phyloP scores from a whole-genome alignment of 345 rosid species.

The Bruguiera parviflora region DNA sequence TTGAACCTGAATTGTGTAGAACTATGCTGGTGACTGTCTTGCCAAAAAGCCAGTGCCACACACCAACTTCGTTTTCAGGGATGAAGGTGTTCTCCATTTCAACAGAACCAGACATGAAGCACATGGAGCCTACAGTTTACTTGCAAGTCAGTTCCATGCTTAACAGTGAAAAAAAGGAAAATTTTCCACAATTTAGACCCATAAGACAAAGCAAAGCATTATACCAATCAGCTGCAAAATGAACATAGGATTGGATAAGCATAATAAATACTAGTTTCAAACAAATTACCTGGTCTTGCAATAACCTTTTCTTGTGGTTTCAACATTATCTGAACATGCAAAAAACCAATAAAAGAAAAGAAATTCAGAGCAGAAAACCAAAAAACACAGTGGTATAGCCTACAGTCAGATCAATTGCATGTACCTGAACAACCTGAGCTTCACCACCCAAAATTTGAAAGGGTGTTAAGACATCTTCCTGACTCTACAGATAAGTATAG shows the following conservation, averaged over 20 bases:
- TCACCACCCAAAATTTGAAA: conserved; percentile 99
- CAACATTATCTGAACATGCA: conserved; percentile 70
- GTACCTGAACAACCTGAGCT: conserved; percentile 96
- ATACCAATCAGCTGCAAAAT: neutral
- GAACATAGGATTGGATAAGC: conserved; percentile 1
- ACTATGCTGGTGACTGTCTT: conserved; percentile 71
- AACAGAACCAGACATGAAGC: conserved; percentile 90
- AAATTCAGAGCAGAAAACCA: neutral
- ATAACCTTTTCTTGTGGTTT: conserved; percentile 83
- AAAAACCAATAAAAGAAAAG: conserved; percentile 13
- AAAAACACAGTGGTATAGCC: neutral
- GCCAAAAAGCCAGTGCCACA: conserved; percentile 96
- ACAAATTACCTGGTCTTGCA: conserved; percentile 75
- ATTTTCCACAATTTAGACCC: neutral
- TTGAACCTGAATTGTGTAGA: conserved; percentile 61
- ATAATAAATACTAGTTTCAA: neutral
- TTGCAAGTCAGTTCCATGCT: conserved; percentile 11
- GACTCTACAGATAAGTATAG: conserved; percentile 53
- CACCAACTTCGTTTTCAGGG: conserved; percentile 86
- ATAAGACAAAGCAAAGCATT: neutral
- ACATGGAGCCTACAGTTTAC: conserved; percentile 67
- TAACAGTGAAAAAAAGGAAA: neutral
- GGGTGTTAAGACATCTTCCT: conserved; percentile 72
- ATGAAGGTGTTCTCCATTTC: conserved; percentile 85
- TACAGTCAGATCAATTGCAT: conserved; percentile 2